Base-by-base conservation (phyloP, 768 basidiomycete species). In the Kondoa subrosea region DNA sequence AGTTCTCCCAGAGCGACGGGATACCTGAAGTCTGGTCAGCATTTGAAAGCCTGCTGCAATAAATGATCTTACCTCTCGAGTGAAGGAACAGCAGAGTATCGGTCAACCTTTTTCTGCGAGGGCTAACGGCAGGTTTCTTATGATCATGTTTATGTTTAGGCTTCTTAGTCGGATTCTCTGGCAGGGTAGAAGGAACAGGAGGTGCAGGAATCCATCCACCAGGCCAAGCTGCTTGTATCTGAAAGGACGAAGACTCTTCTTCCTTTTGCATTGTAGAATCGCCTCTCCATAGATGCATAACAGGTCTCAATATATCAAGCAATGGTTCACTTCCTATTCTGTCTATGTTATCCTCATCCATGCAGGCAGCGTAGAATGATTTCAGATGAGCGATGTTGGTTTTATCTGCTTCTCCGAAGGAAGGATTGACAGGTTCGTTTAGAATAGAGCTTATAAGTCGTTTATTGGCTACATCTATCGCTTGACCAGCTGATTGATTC, bases 261-360 rank as follows among this genome's bases (percentile, higher is more conserved):
- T 66, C 56, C 64, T 4, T n/a, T 8, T 2, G 59, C 56, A 4
- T 16, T n/a, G 12, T 69, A 29, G n/a, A n/a, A n/a, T n/a, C n/a
- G n/a, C 71, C 70, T 26, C 69, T 56, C 75, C 83, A 88, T 57
- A 88, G 78, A 64, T 77, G 80, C 67, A 82, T 78, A 21, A 95
- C 76, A 4, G 81, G 83, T 32, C 83, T 79, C 31, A 87, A 81
- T 27, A 96, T 79, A 16, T 83, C 81, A 50, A 84, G 77, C 33
- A 99, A 76, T 1, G 93, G 93, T 14, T 80, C 79, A 58, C 81
- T 75, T 1, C 91, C 92, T 56, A 86, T 77, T 57, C 84, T 81
- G 76, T 92, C 85, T 56, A 96, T 79, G n/a, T 78, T 76, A 29
- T 84, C 80, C 76, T 92, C 87, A 69, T 91, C 82, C 78, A 88